Conservation (phyloP, 2,329 filamentous ascomycete species). For the Hysterium pulicare region DNA sequence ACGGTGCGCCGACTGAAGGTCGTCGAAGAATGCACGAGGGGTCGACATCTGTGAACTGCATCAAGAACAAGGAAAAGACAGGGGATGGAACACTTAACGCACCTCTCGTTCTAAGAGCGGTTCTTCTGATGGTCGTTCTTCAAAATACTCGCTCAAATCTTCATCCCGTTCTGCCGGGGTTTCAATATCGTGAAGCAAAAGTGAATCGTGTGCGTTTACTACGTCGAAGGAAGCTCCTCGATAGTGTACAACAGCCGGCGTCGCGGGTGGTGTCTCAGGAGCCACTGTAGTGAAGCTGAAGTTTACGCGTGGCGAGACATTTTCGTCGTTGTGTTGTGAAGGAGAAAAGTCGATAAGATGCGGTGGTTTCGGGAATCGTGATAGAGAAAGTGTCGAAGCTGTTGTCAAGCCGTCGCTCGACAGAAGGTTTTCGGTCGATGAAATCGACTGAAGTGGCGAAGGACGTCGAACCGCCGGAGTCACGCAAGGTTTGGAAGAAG, state of each 20-base stretch:
- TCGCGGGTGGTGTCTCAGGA: slow-evolving; percentile 34
- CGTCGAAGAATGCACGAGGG: slow-evolving; percentile 4
- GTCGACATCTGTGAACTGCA: not conserved
- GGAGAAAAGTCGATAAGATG: slow-evolving; percentile 17
- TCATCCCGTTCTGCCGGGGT: slow-evolving; percentile 32
- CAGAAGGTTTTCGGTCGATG: slow-evolving; percentile 20
- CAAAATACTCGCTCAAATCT: slow-evolving; percentile 32
- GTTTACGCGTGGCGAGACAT: slow-evolving; percentile 17
- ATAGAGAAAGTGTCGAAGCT: slow-evolving; percentile 31
- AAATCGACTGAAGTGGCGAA: slow-evolving; percentile 16
- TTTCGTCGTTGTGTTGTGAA: slow-evolving; percentile 19
- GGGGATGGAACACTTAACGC: not conserved
- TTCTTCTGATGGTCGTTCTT: slow-evolving; percentile 23
- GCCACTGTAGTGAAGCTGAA: slow-evolving; percentile 23
- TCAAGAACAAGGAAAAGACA: too few relatives aligned
- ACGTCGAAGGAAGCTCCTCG: slow-evolving; percentile 39
- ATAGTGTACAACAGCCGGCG: slow-evolving; percentile 37
- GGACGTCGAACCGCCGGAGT: slow-evolving; percentile 16
- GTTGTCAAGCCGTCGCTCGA: slow-evolving; percentile 16
- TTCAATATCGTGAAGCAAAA: slow-evolving; percentile 34
- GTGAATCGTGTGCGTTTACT: slow-evolving; percentile 37
- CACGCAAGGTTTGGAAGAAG: slow-evolving; percentile 1
- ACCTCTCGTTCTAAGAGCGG: slow-evolving; percentile 7
- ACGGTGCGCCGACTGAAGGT: slow-evolving; percentile 4
- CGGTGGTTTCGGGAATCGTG: slow-evolving; percentile 35